These are phyloP conservation scores for Aspergillus tanneri DNA, from an alignment of 2,329 filamentous ascomycete genomes.

Conservation along the genomic window DNA sequence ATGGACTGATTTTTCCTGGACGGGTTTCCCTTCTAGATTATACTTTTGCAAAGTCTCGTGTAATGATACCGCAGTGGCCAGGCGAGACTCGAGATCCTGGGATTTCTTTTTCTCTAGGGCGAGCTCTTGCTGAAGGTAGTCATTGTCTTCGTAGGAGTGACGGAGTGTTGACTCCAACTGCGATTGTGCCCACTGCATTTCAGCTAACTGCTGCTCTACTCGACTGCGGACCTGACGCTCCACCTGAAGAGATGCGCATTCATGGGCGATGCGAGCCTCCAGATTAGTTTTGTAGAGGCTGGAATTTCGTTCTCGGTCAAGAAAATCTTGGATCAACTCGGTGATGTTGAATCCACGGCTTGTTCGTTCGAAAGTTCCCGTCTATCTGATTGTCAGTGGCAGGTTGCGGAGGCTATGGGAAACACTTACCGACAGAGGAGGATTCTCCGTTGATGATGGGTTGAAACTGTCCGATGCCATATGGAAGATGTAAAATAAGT, in stretches of 20 bases:
- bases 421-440: too few relatives aligned
- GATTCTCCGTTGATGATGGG: too few relatives aligned
- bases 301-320: not conserved
- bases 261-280: not conserved
- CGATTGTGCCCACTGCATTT: conserved; percentile 1
- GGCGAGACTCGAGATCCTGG: not conserved
- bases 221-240: not conserved
- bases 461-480: too few relatives aligned
- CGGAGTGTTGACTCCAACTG: not conserved
- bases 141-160: not conserved
- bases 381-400: too few relatives aligned
- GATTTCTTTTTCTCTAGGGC: not conserved
- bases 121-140: conserved; percentile 3
- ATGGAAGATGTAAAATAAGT: too few relatives aligned
- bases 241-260: not conserved
- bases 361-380: too few relatives aligned
- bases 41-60: conserved; percentile 3
- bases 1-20: not conserved
- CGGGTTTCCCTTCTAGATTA: not conserved
- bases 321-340: conserved; percentile 3
- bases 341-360: not conserved
- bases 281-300: not conserved
- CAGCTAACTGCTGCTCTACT: conserved; percentile 1
- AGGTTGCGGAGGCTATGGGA: too few relatives aligned
- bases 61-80: not conserved